A percentile compares a stretch with the other conserved stretches of the same genome.
phyloP scores from a whole-genome alignment of 164 flowering plant genomes.

The Platanus orientalis region DNA sequence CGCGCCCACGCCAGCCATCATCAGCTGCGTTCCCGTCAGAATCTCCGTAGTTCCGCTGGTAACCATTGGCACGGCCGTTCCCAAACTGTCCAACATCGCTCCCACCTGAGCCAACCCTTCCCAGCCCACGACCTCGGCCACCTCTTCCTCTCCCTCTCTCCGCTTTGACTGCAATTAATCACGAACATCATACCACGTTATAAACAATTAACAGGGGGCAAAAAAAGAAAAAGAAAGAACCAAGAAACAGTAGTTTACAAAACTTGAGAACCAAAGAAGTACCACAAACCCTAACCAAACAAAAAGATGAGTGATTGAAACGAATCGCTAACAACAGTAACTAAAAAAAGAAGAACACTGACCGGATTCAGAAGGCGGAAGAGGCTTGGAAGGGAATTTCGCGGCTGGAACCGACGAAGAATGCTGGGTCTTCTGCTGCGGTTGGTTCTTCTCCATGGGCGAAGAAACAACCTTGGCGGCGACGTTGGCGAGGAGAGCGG shows the following conservation, averaged over 20 bases:
- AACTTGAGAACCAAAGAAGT: no score
- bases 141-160: conserved; percentile 21
- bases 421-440: conserved; percentile 2
- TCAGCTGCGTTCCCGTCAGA: conserved; percentile 9
- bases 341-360: neutral
- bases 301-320: neutral
- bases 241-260: neutral
- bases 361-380: conserved; percentile 19
- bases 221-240: neutral
- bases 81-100: conserved; percentile 12
- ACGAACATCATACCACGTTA: neutral
- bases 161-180: conserved; percentile 14
- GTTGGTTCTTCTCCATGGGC: conserved; percentile 8
- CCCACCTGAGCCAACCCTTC: conserved; percentile 12
- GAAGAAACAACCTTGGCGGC: conserved; percentile 14
- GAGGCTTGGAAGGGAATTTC: no score
- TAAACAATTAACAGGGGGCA: neutral
- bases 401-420: conserved; percentile 9
- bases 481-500: conserved; percentile 15
- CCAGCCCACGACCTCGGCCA: conserved; percentile 12
- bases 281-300: neutral
- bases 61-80: conserved; percentile 11
- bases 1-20: conserved; percentile 5
- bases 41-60: conserved; percentile 13
- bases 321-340: no score